Percentiles rank a stretch among this genome's conserved stretches.
Conservation (phyloP, 1,139 yeast species). For the Kodamaea plutei region DNA sequence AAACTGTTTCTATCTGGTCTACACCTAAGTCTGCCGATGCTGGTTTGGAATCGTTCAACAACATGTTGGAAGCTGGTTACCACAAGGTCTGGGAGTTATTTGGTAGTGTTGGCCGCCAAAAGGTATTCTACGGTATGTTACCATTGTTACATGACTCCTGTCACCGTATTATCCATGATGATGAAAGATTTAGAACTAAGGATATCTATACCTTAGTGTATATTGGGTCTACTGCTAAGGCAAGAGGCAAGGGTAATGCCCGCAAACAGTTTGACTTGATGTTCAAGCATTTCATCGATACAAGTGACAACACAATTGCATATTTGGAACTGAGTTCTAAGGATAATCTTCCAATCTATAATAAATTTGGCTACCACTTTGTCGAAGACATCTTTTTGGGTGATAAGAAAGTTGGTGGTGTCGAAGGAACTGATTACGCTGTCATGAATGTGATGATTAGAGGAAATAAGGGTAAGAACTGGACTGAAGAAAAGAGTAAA, state of each 20-base stretch:
- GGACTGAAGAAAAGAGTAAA: slow-evolving; percentile 9
- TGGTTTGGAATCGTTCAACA: slow-evolving; percentile 46
- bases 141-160: slow-evolving; percentile 53
- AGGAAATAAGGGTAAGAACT: slow-evolving; percentile 21
- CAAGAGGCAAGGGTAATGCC: slow-evolving; percentile 68
- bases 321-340: slow-evolving; percentile 60
- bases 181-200: slow-evolving; percentile 34
- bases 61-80: slow-evolving; percentile 55
- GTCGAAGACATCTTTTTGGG: slow-evolving; percentile 51
- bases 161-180: slow-evolving; percentile 32
- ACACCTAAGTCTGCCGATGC: slow-evolving; percentile 43
- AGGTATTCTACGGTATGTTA: slow-evolving; percentile 54
- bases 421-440: slow-evolving; percentile 48
- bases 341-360: slow-evolving; percentile 53
- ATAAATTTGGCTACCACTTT: slow-evolving; percentile 51
- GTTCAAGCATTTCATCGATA: slow-evolving; percentile 50
- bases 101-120: slow-evolving; percentile 50
- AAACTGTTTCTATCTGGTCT: slow-evolving; percentile 63
- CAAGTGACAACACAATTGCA: slow-evolving; percentile 34
- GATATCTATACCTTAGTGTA: slow-evolving; percentile 57
- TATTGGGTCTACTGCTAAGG: slow-evolving; percentile 53
- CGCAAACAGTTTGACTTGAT: slow-evolving; percentile 54
- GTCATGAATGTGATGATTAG: slow-evolving; percentile 58
- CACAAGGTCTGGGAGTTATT: slow-evolving; percentile 48
- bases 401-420: slow-evolving; percentile 23